phyloP scores from a whole-genome alignment of 176 grass and related monocot species.

The Poa pratensis region DNA sequence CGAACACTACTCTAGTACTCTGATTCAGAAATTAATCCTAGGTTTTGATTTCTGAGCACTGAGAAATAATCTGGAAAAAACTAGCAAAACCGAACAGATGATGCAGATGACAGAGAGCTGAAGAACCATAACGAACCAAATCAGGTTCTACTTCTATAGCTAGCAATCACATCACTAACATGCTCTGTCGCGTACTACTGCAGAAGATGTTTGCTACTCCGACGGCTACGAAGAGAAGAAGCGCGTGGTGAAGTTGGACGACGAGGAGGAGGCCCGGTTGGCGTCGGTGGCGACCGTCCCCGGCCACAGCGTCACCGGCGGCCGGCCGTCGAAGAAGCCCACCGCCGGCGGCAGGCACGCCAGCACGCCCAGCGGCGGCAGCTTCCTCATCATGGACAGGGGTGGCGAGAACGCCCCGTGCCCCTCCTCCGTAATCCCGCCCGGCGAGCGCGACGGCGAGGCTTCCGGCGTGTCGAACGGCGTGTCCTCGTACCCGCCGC shows the following conservation, averaged over 20 bases:
- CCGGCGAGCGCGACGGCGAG: constrained; percentile 31
- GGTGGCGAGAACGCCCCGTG: constrained; percentile 38
- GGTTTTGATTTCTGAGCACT: not conserved
- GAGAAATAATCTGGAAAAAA: not conserved
- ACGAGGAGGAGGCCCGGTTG: constrained; percentile 46
- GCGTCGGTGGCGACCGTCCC: constrained; percentile 35
- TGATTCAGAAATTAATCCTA: not conserved
- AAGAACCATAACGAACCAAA: not conserved
- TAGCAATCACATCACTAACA: not conserved
- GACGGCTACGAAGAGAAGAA: constrained; percentile 53
- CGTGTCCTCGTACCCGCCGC: not conserved
- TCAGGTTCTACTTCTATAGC: constrained; percentile 10
- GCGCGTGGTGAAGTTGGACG: constrained; percentile 44
- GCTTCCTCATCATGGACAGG: constrained; percentile 45
- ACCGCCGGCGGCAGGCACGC: constrained; percentile 15
- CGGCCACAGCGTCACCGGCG: constrained; percentile 17
- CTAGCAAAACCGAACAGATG: not conserved
- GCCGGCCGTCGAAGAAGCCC: constrained; percentile 29
- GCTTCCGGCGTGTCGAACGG: constrained; percentile 42
- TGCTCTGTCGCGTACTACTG: not conserved
- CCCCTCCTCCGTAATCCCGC: constrained; percentile 39
- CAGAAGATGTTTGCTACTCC: not conserved
- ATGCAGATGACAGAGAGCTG: not conserved
- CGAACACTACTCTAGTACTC: not conserved
- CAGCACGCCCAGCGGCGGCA: constrained; percentile 42